Evolutionary conservation across 305 asterid genomes (phyloP), one percentile per base, ranked within the genome.

Genomic region (Andrographis paniculata): DNA sequence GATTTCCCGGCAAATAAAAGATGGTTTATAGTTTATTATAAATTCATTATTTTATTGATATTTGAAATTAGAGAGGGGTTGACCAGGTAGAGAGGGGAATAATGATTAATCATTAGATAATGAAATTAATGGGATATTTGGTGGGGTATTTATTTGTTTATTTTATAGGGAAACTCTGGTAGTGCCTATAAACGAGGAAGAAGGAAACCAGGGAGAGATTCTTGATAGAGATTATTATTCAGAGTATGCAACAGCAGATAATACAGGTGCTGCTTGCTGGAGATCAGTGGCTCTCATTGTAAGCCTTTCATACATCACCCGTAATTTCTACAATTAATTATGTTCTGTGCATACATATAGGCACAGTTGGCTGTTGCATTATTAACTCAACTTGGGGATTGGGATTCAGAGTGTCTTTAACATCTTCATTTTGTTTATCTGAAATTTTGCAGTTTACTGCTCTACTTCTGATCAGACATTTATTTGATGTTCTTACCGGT

Each of bases 401-500:
- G n/a, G n/a, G n/a, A n/a, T n/a, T n/a, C n/a, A n/a, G n/a, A n/a
- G n/a, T n/a, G n/a, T n/a, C n/a, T n/a, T n/a, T n/a, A n/a, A n/a
- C n/a, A n/a, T n/a, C n/a, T n/a, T n/a, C n/a, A n/a, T n/a, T 24
- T 3, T 24, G 30, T 8, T 8, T 24, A 24, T 24, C 30, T 24
- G 6, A 8, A 24, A 3, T 24, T 52, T 41, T 50, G 75, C 82
- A 80, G 95, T 65, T 73, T 55, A 80, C 93, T 1, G 55, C 73
- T 30, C 49, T 76, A 52, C 75, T 84, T 46, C 71, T 84, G 41
- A 27, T 68, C 48, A 76, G 76, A 53, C 80, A 80, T 60, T 16
- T 66, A 58, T 16, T 73, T 23, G 82, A 53, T 14, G 59, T 69
- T 53, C 50, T 69, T 4, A 45, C 24, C 17, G 70, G 64, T 48